Conservation (phyloP, 1,284 basidiomycete species). For the Vanrija pseudolonga region DNA sequence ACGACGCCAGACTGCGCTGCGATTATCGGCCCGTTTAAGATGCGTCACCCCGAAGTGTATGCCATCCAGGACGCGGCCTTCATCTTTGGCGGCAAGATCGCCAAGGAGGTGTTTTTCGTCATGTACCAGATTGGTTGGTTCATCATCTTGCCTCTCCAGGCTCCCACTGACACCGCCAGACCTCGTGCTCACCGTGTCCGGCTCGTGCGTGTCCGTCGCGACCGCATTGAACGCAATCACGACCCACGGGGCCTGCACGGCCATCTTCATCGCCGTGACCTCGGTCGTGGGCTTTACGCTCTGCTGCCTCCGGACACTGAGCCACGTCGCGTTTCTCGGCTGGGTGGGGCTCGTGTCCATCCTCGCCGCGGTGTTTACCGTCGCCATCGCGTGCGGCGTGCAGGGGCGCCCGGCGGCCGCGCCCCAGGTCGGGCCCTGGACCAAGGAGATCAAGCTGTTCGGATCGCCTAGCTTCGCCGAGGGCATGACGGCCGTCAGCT, state of each 20-base stretch:
- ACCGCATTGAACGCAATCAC: constrained; percentile 15
- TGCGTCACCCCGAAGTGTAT: constrained; percentile 18
- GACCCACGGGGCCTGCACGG: constrained; percentile 3
- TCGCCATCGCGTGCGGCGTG: constrained; percentile 36
- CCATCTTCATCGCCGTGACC: constrained; percentile 11
- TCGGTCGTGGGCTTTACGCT: constrained; percentile 14
- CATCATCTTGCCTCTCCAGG: too few species aligned
- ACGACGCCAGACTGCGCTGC: background rate
- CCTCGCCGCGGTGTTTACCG: constrained; percentile 25
- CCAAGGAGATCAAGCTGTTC: constrained; percentile 21
- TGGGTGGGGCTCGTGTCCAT: constrained; percentile 42
- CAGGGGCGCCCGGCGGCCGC: constrained; percentile 21
- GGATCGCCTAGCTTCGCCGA: constrained; percentile 25
- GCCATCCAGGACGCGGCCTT: constrained; percentile 20
- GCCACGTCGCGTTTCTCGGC: constrained; percentile 28
- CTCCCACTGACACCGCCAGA: constrained; percentile 6
- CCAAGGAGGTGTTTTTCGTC: background rate
- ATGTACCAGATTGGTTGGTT: background rate
- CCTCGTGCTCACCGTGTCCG: constrained; percentile 12
- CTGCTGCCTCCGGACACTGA: constrained; percentile 18
- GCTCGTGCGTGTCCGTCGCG: constrained; percentile 11
- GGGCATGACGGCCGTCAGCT: constrained; percentile 34
- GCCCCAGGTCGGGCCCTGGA: constrained; percentile 29
- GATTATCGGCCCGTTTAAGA: constrained; percentile 16
- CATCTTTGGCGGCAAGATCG: constrained; percentile 2